Evolutionary conservation across 805 yeast species (phyloP).

Genomic region (Kodamaea neixiangensis): DNA sequence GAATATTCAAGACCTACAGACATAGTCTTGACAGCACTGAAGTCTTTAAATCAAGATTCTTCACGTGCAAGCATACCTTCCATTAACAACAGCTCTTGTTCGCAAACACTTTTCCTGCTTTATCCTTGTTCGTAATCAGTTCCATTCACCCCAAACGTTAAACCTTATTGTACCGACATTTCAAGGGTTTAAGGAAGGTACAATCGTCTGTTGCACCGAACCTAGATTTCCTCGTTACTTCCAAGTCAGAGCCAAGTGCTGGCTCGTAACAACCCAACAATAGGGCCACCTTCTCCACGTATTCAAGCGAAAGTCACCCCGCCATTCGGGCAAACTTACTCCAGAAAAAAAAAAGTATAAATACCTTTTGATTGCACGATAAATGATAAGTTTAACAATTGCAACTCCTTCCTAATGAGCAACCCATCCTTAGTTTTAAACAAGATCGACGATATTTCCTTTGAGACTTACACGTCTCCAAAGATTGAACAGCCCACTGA

Average conservation of each 20-base stretch:
- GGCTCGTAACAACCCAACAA: background rate
- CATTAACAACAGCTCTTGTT: background rate
- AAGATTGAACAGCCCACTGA: slow-evolving; percentile 59
- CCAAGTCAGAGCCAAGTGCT: background rate
- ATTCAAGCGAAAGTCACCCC: too few relatives aligned
- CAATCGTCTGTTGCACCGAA: background rate
- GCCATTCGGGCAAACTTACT: background rate
- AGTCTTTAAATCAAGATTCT: background rate
- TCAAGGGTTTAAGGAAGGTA: background rate
- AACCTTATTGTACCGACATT: background rate
- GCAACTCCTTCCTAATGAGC: slow-evolving; percentile 21
- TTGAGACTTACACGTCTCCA: slow-evolving; percentile 72
- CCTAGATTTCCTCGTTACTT: background rate
- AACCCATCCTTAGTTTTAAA: slow-evolving; percentile 64
- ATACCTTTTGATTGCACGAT: background rate
- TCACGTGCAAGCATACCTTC: background rate
- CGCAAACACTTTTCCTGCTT: background rate
- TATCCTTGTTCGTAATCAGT: background rate
- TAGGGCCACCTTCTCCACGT: background rate
- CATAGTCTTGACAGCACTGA: background rate
- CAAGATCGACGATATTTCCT: slow-evolving; percentile 59
- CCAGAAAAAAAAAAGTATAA: slow-evolving; percentile 1
- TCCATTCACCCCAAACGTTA: background rate
- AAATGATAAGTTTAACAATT: background rate
- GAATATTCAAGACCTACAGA: background rate